Conservation (phyloP, 306 rosid genomes). For the Albizia julibrissin region DNA sequence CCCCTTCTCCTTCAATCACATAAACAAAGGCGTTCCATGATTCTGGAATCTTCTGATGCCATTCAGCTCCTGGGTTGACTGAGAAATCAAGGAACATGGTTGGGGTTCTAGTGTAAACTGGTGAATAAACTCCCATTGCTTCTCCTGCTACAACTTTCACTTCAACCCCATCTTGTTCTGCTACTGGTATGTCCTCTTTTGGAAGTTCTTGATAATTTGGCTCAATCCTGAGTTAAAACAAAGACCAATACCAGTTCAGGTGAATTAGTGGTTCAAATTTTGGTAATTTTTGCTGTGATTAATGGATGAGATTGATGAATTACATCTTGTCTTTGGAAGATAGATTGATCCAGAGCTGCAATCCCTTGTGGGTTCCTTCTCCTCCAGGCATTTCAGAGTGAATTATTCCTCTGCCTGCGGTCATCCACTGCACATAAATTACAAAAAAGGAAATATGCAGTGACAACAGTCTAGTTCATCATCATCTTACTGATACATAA, state of each 20-base stretch:
- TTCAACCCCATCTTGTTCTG: constrained; percentile 75
- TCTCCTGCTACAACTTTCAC: constrained; percentile 88
- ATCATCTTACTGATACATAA: neutral
- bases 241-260: neutral
- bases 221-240: constrained; percentile 62
- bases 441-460: neutral
- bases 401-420: constrained; percentile 95
- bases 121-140: constrained; percentile 76
- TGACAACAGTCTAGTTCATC: neutral
- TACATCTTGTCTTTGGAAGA: constrained; percentile 80
- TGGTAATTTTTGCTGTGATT: neutral
- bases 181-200: constrained; percentile 59
- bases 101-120: constrained; percentile 84
- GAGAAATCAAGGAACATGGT: constrained; percentile 81
- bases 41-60: constrained; percentile 74
- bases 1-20: constrained; percentile 82
- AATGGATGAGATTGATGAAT: neutral
- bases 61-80: constrained; percentile 54
- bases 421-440: constrained; percentile 78
- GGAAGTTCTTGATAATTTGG: constrained; percentile 83
- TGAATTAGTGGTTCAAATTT: constrained; percentile 14
- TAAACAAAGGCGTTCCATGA: constrained; percentile 83
- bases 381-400: constrained; percentile 98
- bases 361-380: constrained; percentile 70
- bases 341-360: constrained; percentile 96